Evolutionary conservation across 139 green algal species (phyloP).

Genomic region (Raphidocelis subcapitata): DNA sequence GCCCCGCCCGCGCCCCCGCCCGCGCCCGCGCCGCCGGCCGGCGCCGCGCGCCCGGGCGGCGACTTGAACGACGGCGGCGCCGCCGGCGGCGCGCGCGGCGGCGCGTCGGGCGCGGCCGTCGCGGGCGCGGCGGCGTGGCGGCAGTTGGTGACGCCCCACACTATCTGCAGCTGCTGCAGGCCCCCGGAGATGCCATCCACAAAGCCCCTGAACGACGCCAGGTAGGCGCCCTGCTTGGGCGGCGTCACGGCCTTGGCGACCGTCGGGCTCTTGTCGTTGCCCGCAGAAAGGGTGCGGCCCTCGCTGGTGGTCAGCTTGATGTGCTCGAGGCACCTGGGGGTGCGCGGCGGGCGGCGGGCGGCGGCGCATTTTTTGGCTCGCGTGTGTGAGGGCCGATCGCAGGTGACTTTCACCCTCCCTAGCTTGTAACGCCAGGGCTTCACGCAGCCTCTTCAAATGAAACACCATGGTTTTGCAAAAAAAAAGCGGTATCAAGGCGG

Average conservation of each 20-base stretch:
- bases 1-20: no score
- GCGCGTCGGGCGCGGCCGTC: not conserved
- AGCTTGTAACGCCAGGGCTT: no score
- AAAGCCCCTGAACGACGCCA: not conserved
- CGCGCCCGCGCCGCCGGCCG: no score
- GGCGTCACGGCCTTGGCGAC: not conserved
- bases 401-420: no score
- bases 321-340: constrained; percentile 21
- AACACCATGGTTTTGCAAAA: no score
- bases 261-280: constrained; percentile 3
- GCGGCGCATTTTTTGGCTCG: no score
- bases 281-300: not conserved
- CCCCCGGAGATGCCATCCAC: not conserved
- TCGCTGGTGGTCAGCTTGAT: constrained; percentile 29
- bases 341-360: no score
- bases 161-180: constrained; percentile 12
- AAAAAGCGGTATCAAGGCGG: no score
- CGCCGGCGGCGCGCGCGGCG: not conserved
- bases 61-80: no score
- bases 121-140: not conserved
- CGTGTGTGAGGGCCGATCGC: no score
- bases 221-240: not conserved
- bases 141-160: constrained; percentile 11
- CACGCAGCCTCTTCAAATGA: no score
- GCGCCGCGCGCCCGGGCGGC: no score